Evolutionary conservation across 2,329 filamentous ascomycete genomes (phyloP).

Genomic region (Aureobasidium sp.): DNA sequence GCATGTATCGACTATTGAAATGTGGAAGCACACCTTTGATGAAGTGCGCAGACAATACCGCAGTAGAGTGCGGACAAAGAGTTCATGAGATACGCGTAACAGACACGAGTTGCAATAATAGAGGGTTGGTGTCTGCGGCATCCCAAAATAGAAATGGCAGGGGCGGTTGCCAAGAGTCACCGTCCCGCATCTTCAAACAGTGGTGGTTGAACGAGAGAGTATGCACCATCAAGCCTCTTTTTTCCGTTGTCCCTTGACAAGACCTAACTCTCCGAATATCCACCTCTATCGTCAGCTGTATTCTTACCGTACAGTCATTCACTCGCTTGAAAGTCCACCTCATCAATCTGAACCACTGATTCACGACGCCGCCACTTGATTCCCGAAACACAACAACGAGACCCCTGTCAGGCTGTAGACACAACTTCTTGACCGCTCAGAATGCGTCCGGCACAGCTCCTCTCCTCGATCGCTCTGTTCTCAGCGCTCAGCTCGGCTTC

Average conservation of each 20-base stretch:
- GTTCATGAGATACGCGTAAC: not conserved
- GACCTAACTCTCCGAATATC: not conserved
- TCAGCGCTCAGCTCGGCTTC: conserved; percentile 27
- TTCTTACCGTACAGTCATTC: not conserved
- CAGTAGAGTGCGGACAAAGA: not conserved
- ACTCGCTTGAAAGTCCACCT: not conserved
- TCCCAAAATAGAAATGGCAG: conserved; percentile 9
- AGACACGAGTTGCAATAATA: not conserved
- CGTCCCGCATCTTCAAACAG: conserved; percentile 9
- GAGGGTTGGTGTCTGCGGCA: not conserved
- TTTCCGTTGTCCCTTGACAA: not conserved
- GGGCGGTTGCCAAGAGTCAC: conserved; percentile 6
- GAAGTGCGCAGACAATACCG: not conserved
- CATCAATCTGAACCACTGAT: not conserved
- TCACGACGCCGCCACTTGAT: not conserved
- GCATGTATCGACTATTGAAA: no score
- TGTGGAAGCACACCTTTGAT: not conserved
- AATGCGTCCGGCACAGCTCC: conserved; percentile 29
- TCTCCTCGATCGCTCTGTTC: conserved; percentile 25
- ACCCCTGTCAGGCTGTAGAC: not conserved
- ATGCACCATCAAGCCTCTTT: not conserved
- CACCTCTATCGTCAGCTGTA: not conserved
- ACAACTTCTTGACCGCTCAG: conserved; percentile 9
- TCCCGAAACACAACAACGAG: conserved; percentile 3
- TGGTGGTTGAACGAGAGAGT: not conserved